These are phyloP conservation scores for Xylariales sp. DNA, from an alignment of 2,329 filamentous ascomycete genomes.

Conservation along the genomic window DNA sequence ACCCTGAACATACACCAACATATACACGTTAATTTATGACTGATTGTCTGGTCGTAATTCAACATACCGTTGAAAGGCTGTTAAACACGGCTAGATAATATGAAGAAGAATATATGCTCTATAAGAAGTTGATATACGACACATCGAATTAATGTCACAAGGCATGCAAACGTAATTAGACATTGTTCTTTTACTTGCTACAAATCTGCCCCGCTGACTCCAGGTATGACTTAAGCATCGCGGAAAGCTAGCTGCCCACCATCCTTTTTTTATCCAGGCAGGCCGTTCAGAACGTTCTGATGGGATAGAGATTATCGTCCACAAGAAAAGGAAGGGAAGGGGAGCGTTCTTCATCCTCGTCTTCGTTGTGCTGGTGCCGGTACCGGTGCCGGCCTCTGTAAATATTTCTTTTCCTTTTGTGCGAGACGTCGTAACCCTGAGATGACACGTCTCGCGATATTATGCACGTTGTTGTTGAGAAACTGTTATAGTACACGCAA, in stretches of 20 bases:
- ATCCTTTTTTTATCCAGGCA: not conserved
- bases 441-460: conserved; percentile 24
- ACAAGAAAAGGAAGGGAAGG: not conserved
- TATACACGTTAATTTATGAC: not conserved
- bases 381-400: not conserved
- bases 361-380: not conserved
- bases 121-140: not conserved
- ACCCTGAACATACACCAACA: not conserved
- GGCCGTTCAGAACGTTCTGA: not conserved
- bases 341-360: not conserved
- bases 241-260: conserved; percentile 1
- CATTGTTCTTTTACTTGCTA: conserved; percentile 27
- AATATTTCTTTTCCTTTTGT: conserved; percentile 5
- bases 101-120: not conserved
- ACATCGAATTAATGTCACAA: conserved; percentile 7
- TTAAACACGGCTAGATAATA: not conserved
- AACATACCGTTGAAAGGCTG: not conserved
- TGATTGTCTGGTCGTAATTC: not conserved
- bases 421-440: conserved; percentile 14
- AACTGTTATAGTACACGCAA: conserved; percentile 34
- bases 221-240: not conserved
- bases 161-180: conserved; percentile 16
- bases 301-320: not conserved
- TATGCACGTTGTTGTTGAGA: conserved; percentile 24
- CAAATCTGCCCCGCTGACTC: conserved; percentile 9